Conservation (phyloP, 345 rosid genomes). For the Boechera stricta region DNA sequence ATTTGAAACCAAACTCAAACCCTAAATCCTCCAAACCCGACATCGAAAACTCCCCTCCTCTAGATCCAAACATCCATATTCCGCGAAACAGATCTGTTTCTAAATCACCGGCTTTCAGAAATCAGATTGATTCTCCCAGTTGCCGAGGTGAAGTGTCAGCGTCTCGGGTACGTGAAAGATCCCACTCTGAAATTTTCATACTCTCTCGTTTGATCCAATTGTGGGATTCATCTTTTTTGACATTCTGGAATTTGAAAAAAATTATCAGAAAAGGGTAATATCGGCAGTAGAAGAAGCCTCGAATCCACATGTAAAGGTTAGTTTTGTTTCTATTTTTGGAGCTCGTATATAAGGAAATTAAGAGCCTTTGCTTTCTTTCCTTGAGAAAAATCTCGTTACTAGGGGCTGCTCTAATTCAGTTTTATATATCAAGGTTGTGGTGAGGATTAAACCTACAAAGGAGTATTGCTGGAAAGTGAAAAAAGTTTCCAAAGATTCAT, state of each 20-base stretch:
- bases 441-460: slow-evolving; percentile 71
- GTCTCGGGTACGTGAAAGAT: slow-evolving; percentile 35
- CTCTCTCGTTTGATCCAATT: background rate
- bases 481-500: slow-evolving; percentile 65
- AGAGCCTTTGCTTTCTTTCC: slow-evolving; percentile 12
- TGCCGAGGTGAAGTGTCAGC: slow-evolving; percentile 2
- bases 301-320: slow-evolving; percentile 83
- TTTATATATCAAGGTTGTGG: slow-evolving; percentile 61
- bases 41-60: slow-evolving; percentile 72
- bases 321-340: slow-evolving; percentile 2
- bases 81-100: slow-evolving; percentile 24
- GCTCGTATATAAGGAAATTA: background rate
- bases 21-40: slow-evolving; percentile 29
- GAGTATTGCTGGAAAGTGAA: slow-evolving; percentile 53
- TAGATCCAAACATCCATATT: slow-evolving; percentile 58
- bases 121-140: slow-evolving; percentile 36
- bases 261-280: slow-evolving; percentile 43
- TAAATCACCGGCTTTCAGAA: slow-evolving; percentile 38
- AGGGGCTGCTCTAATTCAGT: background rate
- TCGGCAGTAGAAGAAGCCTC: slow-evolving; percentile 43
- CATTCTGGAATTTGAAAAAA: background rate
- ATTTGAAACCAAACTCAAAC: slow-evolving; percentile 47
- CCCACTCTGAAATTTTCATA: background rate
- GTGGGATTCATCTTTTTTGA: background rate
- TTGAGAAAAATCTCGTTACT: background rate